phyloP scores from a whole-genome alignment of 306 rosid genomes.

The Canavalia ensiformis region DNA sequence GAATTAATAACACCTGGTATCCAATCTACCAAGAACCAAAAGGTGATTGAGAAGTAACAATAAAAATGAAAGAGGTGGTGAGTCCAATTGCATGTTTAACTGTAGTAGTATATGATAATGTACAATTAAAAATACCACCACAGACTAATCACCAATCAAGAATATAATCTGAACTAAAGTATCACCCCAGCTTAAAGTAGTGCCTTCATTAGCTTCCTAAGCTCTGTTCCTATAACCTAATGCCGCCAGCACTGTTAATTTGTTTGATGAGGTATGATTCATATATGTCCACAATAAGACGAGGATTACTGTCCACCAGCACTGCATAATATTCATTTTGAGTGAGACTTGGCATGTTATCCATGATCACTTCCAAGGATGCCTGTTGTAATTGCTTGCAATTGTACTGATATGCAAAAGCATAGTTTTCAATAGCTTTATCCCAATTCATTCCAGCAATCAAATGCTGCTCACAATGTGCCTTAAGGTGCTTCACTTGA shows the following conservation, averaged over 20 bases:
- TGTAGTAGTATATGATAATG: constrained; percentile 36
- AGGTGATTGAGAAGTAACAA: constrained; percentile 8
- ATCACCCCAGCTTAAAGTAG: constrained; percentile 27
- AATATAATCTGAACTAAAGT: constrained; percentile 38
- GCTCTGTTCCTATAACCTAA: constrained; percentile 14
- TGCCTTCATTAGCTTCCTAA: not conserved
- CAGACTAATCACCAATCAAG: constrained; percentile 21
- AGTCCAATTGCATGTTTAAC: constrained; percentile 28
- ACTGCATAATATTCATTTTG: constrained; percentile 68
- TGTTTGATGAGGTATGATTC: constrained; percentile 79
- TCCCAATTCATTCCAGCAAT: constrained; percentile 73
- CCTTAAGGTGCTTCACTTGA: constrained; percentile 82
- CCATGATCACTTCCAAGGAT: constrained; percentile 66
- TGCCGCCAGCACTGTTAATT: constrained; percentile 69
- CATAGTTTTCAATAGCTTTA: constrained; percentile 64
- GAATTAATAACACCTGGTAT: not conserved
- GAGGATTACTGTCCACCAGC: constrained; percentile 76
- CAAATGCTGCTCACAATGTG: constrained; percentile 74
- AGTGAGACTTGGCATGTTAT: constrained; percentile 74
- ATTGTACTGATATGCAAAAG: constrained; percentile 81
- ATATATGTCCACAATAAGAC: constrained; percentile 77
- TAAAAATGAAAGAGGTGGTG: not conserved
- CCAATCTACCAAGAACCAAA: not conserved
- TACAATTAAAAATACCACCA: constrained; percentile 44
- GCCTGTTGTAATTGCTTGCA: constrained; percentile 69